Evolutionary conservation across 768 basidiomycete genomes (phyloP), one percentile per base, ranked within the genome.

Genomic region (Termitomyces sp.): DNA sequence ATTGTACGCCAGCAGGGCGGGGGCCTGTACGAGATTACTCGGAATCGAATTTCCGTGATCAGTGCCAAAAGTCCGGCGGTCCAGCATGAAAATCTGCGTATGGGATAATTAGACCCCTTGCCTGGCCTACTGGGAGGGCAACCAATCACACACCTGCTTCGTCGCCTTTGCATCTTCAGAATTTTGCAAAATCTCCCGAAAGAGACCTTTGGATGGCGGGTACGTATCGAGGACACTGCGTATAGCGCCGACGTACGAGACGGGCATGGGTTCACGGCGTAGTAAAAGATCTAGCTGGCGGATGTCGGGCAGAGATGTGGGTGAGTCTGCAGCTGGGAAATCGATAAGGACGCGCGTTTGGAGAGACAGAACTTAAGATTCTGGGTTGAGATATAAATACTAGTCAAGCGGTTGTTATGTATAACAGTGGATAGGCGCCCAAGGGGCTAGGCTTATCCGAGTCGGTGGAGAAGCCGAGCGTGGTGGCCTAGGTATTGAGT

Each of bases 121-220:
- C 35, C 19, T 11, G n/a, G 42, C 34, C 3, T 14, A 14, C 34
- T 3, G 11, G 34, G 30, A 32, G 34, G 37, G 12, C n/a, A n/a
- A n/a, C n/a, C n/a, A 28, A 1, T 14, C 5, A 28, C 71, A 6
- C 15, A 76, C 78, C 69, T 79, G 77, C 28, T 69, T 66, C 0
- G 63, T 65, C 11, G 77, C 80, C n/a, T 68, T 64, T 0, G 79
- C 77, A 61, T 81, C 80, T 44, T 80, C 77, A 0, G 78, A 75
- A 52, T 81, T 81, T 62, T 78, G 77, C 2, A 79, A 24, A 0
- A 79, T 43, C 52, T 81, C 80, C 6, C 77, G 70, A 15, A 80
- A 63, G 3, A 79, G 54, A 0, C 76, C 75, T 21, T 73, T 66
- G 6, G 75, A 75, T 52, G 74, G 77, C 0, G 78, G 77, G 57